Evolutionary conservation across 768 basidiomycete genomes (phyloP), one percentile per base, ranked within the genome.

Genomic region (Calocybe indica): DNA sequence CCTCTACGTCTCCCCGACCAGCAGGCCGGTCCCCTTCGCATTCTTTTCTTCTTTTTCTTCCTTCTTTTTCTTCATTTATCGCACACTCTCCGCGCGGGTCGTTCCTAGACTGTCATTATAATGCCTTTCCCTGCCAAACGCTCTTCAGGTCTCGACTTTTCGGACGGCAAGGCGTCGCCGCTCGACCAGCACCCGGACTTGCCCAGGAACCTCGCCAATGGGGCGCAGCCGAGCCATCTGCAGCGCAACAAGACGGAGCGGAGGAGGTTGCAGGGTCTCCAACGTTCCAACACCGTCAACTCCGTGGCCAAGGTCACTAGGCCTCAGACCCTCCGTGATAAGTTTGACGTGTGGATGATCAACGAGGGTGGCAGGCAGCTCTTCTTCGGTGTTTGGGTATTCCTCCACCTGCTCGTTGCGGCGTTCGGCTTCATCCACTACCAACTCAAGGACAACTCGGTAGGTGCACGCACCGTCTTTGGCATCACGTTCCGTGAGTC

Each of bases 231-330:
- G 5, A 60, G 62, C 30, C 73, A 85, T 58, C 75, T 95, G 14
- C 82, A 83, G 61, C 79, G 92, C 56, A 95, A 95, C 69, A 90
- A 85, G 71, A 79, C 86, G 0, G 94, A 96, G 71, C 79, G 88
- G 52, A 67, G 71, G 52, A 74, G 93, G 43, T 69, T 95, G 13
- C 94, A 96, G 63, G 89, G 90, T 3, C 76, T 96, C 37, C 88
- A 94, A 66, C 76, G 84, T 45, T 65, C 74, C 2, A 70, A 74
- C 53, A 76, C 77, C 8, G 62, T 54, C 28, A 53, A 63, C 11
- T 62, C 68, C 1, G 51, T 48, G 1, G 47, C 54, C 33, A 58
- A 58, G 5, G 58, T 54, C 5, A 62, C 62, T 11, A 70, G 71
- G 50, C 70, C 76, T 31, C 64, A 56, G 45, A 69, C 72, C 2